A percentile compares a stretch with the other conserved stretches of the same genome.
phyloP scores from a whole-genome alignment of 192 early-diverging fungal genomes.

The Phycomyces blakesleeanus region DNA sequence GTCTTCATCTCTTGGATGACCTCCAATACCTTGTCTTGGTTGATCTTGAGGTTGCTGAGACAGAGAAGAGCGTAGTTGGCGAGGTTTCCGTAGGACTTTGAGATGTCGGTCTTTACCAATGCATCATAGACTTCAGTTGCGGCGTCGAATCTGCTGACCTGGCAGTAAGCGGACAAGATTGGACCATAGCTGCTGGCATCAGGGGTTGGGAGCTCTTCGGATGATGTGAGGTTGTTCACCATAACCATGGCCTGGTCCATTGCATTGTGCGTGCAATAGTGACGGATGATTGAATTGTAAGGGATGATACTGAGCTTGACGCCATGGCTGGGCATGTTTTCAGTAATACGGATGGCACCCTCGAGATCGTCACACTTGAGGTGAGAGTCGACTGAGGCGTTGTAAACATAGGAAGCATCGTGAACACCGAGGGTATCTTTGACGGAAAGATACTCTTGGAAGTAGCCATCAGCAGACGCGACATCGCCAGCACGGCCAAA shows the following conservation, averaged over 20 bases:
- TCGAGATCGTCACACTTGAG: slow-evolving; percentile 28
- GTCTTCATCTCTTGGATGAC: slow-evolving; percentile 27
- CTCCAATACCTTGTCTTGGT: not conserved
- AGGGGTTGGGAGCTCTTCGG: slow-evolving; percentile 20
- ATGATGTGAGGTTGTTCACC: slow-evolving; percentile 10
- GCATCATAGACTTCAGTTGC: slow-evolving; percentile 23
- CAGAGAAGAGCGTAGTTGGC: slow-evolving; percentile 32
- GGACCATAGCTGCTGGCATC: slow-evolving; percentile 36
- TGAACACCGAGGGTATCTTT: slow-evolving; percentile 8
- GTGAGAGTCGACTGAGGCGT: slow-evolving; percentile 35
- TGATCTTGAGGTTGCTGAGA: not conserved
- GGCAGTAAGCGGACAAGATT: slow-evolving; percentile 24
- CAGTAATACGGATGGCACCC: slow-evolving; percentile 24
- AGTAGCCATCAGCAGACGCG: slow-evolving; percentile 20
- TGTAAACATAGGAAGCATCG: slow-evolving; percentile 34
- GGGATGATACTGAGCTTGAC: slow-evolving; percentile 27
- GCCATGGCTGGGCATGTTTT: slow-evolving; percentile 23
- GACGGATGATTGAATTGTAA: slow-evolving; percentile 36
- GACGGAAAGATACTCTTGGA: slow-evolving; percentile 20
- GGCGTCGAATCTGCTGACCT: not conserved
- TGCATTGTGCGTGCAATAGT: slow-evolving; percentile 18
- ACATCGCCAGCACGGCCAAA: slow-evolving; percentile 39
- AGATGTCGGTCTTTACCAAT: slow-evolving; percentile 29
- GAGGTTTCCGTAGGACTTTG: slow-evolving; percentile 32
- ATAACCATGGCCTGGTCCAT: slow-evolving; percentile 21